A percentile compares a stretch with the other conserved stretches of the same genome.
Conservation (phyloP, 2,329 filamentous ascomycete species). For the Venturia nashicola region DNA sequence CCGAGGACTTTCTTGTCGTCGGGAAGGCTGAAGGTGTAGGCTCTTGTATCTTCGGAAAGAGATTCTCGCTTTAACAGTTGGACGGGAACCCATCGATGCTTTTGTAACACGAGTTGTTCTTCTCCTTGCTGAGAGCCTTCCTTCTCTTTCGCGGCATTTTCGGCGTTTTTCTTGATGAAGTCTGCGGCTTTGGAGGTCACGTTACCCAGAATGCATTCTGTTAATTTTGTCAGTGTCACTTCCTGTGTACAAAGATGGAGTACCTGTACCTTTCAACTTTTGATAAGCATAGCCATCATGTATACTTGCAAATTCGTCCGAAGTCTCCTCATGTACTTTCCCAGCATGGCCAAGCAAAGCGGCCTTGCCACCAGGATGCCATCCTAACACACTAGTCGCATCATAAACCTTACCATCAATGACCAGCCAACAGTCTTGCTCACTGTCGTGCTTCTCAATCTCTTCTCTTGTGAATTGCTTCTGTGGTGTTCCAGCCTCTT, state of each 20-base stretch:
- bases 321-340: slow-evolving; percentile 36
- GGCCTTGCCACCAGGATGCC: slow-evolving; percentile 39
- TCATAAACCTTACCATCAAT: slow-evolving; percentile 41
- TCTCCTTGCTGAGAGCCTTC: slow-evolving; percentile 18
- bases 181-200: slow-evolving; percentile 37
- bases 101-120: slow-evolving; percentile 26
- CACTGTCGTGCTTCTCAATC: slow-evolving; percentile 38
- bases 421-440: slow-evolving; percentile 42
- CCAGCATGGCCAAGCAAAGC: slow-evolving; percentile 39
- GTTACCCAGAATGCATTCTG: slow-evolving; percentile 36
- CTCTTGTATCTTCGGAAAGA: slow-evolving; percentile 32
- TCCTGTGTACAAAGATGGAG: slow-evolving; percentile 12
- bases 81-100: slow-evolving; percentile 35
- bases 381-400: slow-evolving; percentile 32
- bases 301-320: slow-evolving; percentile 36
- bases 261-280: slow-evolving; percentile 30
- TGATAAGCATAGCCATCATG: slow-evolving; percentile 40
- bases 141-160: slow-evolving; percentile 27
- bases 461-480: slow-evolving; percentile 42
- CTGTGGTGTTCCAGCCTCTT: slow-evolving; percentile 31
- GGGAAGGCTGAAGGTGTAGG: slow-evolving; percentile 36
- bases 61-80: slow-evolving; percentile 26
- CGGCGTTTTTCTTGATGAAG: slow-evolving; percentile 33
- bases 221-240: slow-evolving; percentile 12
- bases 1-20: slow-evolving; percentile 30